These are phyloP conservation scores for Castanopsis chinensis DNA, from an alignment of 306 rosid species.

Conservation along the genomic window DNA sequence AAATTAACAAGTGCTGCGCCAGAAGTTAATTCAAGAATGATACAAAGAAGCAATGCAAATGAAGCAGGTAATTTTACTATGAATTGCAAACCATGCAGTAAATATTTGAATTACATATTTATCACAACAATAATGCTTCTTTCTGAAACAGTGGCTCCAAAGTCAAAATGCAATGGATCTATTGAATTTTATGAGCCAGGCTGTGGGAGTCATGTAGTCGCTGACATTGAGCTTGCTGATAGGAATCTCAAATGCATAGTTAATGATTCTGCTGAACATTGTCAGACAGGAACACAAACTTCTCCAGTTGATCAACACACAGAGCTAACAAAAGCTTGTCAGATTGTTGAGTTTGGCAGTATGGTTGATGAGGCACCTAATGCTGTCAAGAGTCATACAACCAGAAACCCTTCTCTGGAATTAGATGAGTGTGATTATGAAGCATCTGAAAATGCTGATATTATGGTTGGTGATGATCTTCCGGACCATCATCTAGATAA, in stretches of 20 bases:
- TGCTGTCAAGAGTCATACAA: slow-evolving; percentile 30
- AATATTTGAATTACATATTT: neutral
- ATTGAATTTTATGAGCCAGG: slow-evolving; percentile 30
- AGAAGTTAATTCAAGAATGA: slow-evolving; percentile 28
- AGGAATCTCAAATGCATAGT: slow-evolving; percentile 36
- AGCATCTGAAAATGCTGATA: slow-evolving; percentile 43
- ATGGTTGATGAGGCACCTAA: slow-evolving; percentile 25
- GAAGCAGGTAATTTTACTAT: slow-evolving; percentile 39
- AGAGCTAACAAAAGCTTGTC: slow-evolving; percentile 27
- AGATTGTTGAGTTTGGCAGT: slow-evolving; percentile 21
- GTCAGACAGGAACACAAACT: slow-evolving; percentile 37
- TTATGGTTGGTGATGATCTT: slow-evolving; percentile 40
- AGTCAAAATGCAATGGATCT: slow-evolving; percentile 26
- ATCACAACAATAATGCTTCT: slow-evolving; percentile 18
- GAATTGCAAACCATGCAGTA: slow-evolving; percentile 9
- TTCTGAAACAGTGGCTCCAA: slow-evolving; percentile 32
- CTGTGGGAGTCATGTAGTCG: slow-evolving; percentile 42
- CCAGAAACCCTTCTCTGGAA: slow-evolving; percentile 27
- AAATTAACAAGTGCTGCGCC: slow-evolving; percentile 17
- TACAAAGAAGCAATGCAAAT: slow-evolving; percentile 37
- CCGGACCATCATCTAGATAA: slow-evolving; percentile 51
- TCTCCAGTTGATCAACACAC: slow-evolving; percentile 34
- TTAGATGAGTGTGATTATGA: slow-evolving; percentile 36
- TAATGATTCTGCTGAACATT: slow-evolving; percentile 38
- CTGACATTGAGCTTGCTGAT: slow-evolving; percentile 36